Conservation (phyloP, 768 basidiomycete species). For the Boletus barrowsii region DNA sequence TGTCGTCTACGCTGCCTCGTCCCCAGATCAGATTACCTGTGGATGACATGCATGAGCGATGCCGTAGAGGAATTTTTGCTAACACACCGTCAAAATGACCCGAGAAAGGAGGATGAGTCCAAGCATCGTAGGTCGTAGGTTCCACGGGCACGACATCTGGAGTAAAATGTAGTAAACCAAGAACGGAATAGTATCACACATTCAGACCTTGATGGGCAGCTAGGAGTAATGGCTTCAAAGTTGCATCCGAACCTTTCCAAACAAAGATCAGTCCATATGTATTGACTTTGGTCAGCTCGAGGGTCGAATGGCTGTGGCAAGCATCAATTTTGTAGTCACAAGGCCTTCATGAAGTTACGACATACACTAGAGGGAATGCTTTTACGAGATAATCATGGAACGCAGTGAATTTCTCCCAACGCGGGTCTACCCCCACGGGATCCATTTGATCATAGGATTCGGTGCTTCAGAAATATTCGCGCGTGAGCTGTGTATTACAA, state of each 20-base stretch:
- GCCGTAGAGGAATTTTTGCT: neutral
- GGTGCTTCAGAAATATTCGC: conserved; percentile 35
- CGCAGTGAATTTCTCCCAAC: conserved; percentile 51
- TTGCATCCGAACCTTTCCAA: conserved; percentile 50
- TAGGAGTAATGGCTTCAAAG: conserved; percentile 55
- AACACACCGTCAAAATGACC: conserved; percentile 54
- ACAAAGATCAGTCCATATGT: conserved; percentile 58
- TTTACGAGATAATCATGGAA: conserved; percentile 55
- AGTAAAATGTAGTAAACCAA: neutral
- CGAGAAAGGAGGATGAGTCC: conserved; percentile 63
- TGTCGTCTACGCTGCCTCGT: conserved; percentile 52
- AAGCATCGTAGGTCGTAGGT: conserved; percentile 49
- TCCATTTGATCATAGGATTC: conserved; percentile 50
- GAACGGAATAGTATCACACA: neutral
- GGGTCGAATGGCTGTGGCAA: conserved; percentile 41
- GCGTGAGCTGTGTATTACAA: conserved; percentile 3
- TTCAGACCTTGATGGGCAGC: conserved; percentile 51
- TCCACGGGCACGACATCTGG: conserved; percentile 70
- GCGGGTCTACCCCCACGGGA: conserved; percentile 45
- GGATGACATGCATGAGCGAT: neutral
- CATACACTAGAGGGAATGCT: conserved; percentile 63
- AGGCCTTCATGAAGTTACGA: neutral
- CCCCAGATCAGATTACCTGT: conserved; percentile 46
- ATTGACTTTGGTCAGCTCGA: conserved; percentile 57
- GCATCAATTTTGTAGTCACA: neutral